Evolutionary conservation across 345 rosid species (phyloP), one percentile per base, ranked within the genome.

Genomic region (Moricandia moricandioides): DNA sequence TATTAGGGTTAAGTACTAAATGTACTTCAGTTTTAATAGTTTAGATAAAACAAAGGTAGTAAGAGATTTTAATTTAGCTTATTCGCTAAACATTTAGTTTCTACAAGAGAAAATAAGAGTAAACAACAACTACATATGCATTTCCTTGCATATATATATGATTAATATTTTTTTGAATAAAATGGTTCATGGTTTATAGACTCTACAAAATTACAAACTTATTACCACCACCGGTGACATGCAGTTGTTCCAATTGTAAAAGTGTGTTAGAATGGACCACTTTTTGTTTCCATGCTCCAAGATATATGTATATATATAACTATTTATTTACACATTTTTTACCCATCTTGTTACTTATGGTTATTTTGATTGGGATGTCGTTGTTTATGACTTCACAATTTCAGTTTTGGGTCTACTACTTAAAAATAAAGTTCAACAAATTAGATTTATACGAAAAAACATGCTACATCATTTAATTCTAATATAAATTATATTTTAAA

Each of bases 221-320:
- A 9, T 29, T 29, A 4, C 18, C 54, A 72, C 18, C 54, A 72
- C 62, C 76, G 35, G 62, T 45, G 52, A 62, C 60, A 35, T 62
- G 65, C 30, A 16, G 43, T 43, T 7, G n/a, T 47, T 30, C 43
- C 68, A 6, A 61, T 8, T 30, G 75, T 71, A 71, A 47, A 29
- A 47, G 1, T 1, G 6, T 31, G 16, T 12, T 30, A 47, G 60
- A 33, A 9, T 51, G 62, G 54, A 72, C 69, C 69, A 62, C 69
- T 2, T 72, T n/a, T 47, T 51, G 24, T 72, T 49, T 49, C 59
- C 54, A 24, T 72, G 49, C 29, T 47, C 33, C 17, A 40, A 4
- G 24, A 6, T 9, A 6, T 47, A 47, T 5, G n/a, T n/a, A n/a
- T n/a, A n/a, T n/a, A n/a, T n/a, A 47, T n/a, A 47, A 47, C 56